Evolutionary conservation across 192 early-diverging fungal genomes (phyloP).

Genomic region (Mortierella antarctica): DNA sequence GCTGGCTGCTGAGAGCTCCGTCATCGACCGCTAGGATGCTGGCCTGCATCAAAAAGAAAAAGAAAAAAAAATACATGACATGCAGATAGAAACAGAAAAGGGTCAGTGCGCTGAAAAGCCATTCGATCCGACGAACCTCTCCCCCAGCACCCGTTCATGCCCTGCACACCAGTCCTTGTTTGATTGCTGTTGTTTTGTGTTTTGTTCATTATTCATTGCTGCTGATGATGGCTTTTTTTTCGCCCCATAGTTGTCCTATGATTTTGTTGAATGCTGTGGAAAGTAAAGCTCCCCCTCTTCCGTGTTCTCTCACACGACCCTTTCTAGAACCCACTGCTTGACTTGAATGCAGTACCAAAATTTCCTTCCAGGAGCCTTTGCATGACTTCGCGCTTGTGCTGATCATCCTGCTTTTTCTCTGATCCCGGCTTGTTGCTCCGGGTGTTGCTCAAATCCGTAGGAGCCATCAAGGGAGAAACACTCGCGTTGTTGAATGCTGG

Average conservation of each 20-base stretch:
- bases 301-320: neutral
- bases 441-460: constrained; percentile 15
- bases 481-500: constrained; percentile 12
- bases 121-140: too few species aligned
- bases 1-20: too few species aligned
- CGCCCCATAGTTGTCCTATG: neutral
- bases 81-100: too few species aligned
- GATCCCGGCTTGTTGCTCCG: constrained; percentile 23
- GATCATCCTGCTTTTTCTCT: constrained; percentile 31
- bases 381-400: constrained; percentile 43
- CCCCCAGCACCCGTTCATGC: too few species aligned
- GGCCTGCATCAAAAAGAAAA: too few species aligned
- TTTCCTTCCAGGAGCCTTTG: constrained; percentile 20
- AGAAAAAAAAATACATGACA: too few species aligned
- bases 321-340: neutral
- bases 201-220: too few species aligned
- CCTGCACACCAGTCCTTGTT: too few species aligned
- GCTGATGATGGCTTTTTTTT: neutral
- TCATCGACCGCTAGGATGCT: too few species aligned
- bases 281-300: neutral
- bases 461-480: constrained; percentile 6
- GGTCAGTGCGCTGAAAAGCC: too few species aligned
- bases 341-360: constrained; percentile 12
- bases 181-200: too few species aligned
- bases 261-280: neutral